Conservation (phyloP, 2,329 filamentous ascomycete genomes). For the Mycocentrospora acerina region DNA sequence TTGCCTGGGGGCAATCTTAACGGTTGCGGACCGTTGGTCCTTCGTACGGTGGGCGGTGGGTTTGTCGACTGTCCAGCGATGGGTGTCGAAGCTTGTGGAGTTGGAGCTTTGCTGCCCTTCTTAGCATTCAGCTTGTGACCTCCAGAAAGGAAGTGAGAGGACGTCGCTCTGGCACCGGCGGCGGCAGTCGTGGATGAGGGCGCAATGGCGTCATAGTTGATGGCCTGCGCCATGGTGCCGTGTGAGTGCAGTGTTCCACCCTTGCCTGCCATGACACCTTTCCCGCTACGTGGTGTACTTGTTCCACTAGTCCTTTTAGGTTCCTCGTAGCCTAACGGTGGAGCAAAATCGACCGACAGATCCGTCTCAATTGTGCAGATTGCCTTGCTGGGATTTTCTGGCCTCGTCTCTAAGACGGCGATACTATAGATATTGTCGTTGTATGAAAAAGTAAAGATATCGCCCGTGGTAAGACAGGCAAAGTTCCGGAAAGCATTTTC, state of each 20-base stretch:
- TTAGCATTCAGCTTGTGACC: slow-evolving; percentile 79
- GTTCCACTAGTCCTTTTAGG: slow-evolving; percentile 78
- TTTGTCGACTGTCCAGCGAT: slow-evolving; percentile 57
- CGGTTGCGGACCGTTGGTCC: slow-evolving; percentile 80
- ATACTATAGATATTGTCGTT: slow-evolving; percentile 94
- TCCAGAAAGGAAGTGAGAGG: slow-evolving; percentile 76
- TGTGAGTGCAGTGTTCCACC: slow-evolving; percentile 79
- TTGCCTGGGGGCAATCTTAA: slow-evolving; percentile 83
- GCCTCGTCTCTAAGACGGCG: slow-evolving; percentile 90
- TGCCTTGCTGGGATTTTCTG: slow-evolving; percentile 77
- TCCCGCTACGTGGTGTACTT: slow-evolving; percentile 75
- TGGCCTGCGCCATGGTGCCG: slow-evolving; percentile 95
- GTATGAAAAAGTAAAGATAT: slow-evolving; percentile 94
- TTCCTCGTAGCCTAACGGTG: slow-evolving; percentile 92
- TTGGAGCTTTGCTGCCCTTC: slow-evolving; percentile 74
- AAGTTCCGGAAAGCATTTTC: slow-evolving; percentile 97
- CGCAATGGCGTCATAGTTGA: slow-evolving; percentile 91
- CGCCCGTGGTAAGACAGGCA: slow-evolving; percentile 86
- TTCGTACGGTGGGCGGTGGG: slow-evolving; percentile 45
- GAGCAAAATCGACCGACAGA: slow-evolving; percentile 91
- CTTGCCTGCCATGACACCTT: slow-evolving; percentile 61
- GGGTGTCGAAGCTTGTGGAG: slow-evolving; percentile 62
- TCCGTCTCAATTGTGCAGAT: slow-evolving; percentile 96
- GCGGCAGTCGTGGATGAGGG: slow-evolving; percentile 70
- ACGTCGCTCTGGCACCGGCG: slow-evolving; percentile 61